Evolutionary conservation across 2,329 filamentous ascomycete genomes (phyloP).

Genomic region (Trichoderma cornu-damae): DNA sequence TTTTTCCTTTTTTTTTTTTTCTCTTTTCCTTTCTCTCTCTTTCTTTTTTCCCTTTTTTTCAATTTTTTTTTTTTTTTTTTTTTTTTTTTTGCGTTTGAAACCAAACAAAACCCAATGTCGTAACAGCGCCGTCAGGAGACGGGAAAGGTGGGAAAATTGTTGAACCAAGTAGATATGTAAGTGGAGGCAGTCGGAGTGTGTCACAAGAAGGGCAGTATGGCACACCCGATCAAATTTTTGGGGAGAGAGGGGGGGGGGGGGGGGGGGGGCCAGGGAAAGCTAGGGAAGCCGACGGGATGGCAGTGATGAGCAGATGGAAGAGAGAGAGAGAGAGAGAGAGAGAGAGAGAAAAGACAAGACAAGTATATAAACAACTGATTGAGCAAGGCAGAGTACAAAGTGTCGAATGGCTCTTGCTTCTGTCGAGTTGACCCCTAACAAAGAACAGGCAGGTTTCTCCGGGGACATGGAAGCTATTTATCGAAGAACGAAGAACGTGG

Average conservation of each 20-base stretch:
- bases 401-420: not conserved
- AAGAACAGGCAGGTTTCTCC: not conserved
- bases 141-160: slow-evolving; percentile 10
- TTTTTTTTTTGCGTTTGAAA: too few species aligned
- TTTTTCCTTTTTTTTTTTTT: too few species aligned
- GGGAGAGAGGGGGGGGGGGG: too few species aligned
- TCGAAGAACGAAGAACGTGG: not conserved
- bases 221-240: slow-evolving; percentile 20
- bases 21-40: too few species aligned
- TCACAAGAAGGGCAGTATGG: slow-evolving; percentile 20
- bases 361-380: not conserved
- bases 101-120: slow-evolving; percentile 1
- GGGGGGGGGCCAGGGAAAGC: slow-evolving; percentile 7
- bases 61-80: too few species aligned
- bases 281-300: slow-evolving; percentile 13
- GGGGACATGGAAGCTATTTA: slow-evolving; percentile 4
- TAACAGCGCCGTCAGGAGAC: slow-evolving; percentile 11
- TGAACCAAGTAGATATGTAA: slow-evolving; percentile 18
- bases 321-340: not conserved
- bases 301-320: slow-evolving; percentile 10
- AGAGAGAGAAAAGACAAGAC: too few species aligned
- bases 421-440: not conserved
- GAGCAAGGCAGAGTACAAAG: not conserved
- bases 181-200: slow-evolving; percentile 19
- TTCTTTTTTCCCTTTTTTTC: too few species aligned